Evolutionary conservation across 2,329 filamentous ascomycete genomes (phyloP).

Genomic region (Nemania diffusa): DNA sequence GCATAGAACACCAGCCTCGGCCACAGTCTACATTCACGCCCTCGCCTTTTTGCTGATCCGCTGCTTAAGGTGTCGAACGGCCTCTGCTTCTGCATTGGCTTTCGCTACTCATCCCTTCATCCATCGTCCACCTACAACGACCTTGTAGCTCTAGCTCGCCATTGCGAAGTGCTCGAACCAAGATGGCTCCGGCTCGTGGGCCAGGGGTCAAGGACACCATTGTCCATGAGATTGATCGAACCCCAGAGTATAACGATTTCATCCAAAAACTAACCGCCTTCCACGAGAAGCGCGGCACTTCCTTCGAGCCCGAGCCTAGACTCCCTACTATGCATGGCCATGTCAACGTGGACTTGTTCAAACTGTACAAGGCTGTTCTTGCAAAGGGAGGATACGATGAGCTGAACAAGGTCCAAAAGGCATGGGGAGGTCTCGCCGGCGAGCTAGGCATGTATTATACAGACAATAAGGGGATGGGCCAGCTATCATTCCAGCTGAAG

Average conservation of each 20-base stretch:
- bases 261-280: conserved; percentile 77
- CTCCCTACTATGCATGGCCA: conserved; percentile 74
- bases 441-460: conserved; percentile 79
- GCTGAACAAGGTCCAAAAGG: conserved; percentile 83
- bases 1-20: neutral
- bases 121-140: neutral
- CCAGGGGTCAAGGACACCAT: conserved; percentile 45
- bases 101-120: neutral
- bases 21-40: neutral
- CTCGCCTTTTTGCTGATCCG: neutral
- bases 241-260: conserved; percentile 80
- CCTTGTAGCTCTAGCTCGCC: conserved; percentile 2
- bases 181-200: conserved; percentile 48
- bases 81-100: conserved; percentile 35
- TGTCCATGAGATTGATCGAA: conserved; percentile 63
- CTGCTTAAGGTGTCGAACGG: conserved; percentile 22
- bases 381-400: conserved; percentile 86
- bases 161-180: conserved; percentile 31
- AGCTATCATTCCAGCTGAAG: conserved; percentile 88
- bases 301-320: conserved; percentile 77
- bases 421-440: conserved; percentile 82
- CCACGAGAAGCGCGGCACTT: conserved; percentile 81
- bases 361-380: conserved; percentile 81
- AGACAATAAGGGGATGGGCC: conserved; percentile 71
- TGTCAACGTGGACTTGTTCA: conserved; percentile 79